Percentiles rank a stretch among this genome's conserved stretches.
Evolutionary conservation across 176 grass and related monocot species (phyloP).

Genomic region (Oryza rufipogon): DNA sequence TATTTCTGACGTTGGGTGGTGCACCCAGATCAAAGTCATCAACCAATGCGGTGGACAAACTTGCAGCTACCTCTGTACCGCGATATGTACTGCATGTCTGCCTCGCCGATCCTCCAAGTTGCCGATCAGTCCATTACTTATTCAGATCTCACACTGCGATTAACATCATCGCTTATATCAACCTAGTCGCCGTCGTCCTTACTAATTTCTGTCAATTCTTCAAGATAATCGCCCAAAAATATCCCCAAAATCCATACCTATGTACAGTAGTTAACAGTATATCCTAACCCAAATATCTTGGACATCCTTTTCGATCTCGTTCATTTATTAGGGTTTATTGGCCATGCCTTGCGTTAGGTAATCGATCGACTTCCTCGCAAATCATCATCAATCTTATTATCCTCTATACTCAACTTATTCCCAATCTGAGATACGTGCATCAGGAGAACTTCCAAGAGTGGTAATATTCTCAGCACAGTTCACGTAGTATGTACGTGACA

Average conservation of each 20-base stretch:
- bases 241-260: neutral
- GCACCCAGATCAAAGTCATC: neutral
- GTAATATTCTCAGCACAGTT: neutral
- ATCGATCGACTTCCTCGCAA: neutral
- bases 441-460: neutral
- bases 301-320: neutral
- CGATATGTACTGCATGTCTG: neutral
- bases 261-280: neutral
- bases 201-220: neutral
- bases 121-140: neutral
- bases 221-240: no score
- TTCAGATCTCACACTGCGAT: neutral
- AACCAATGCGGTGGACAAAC: neutral
- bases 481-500: neutral
- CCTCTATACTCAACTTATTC: neutral
- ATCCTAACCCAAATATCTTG: neutral
- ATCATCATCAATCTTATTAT: neutral
- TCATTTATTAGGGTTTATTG: neutral
- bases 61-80: neutral
- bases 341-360: conserved; percentile 1
- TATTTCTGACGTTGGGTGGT: neutral
- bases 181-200: no score
- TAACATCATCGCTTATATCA: neutral
- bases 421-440: conserved; percentile 9
- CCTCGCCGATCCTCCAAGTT: neutral